Conservation (phyloP, 2,329 filamentous ascomycete genomes). For the Neofusicoccum kwambonambiense region DNA sequence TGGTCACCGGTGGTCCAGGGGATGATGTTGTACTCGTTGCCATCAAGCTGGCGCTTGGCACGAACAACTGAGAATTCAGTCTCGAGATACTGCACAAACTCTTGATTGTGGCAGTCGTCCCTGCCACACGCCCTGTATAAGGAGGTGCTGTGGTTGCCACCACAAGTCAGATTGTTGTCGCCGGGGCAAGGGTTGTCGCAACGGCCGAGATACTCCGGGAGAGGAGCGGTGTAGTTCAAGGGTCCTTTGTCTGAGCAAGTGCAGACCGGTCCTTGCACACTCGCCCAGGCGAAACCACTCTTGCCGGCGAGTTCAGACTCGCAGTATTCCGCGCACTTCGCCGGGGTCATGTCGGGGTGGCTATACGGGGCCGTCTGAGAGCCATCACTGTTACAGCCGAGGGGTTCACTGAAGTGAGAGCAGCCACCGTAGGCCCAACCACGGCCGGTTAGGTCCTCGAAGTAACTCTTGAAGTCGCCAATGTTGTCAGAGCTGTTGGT, state of each 20-base stretch:
- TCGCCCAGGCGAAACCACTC: background rate
- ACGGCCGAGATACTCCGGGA: background rate
- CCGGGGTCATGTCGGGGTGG: conserved; percentile 51
- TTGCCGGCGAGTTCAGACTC: conserved; percentile 19
- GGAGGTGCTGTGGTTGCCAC: background rate
- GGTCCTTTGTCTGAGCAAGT: background rate
- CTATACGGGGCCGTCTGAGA: background rate
- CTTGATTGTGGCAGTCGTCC: background rate
- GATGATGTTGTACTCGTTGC: too few relatives aligned
- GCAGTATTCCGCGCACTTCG: conserved; percentile 57
- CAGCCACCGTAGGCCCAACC: conserved; percentile 64
- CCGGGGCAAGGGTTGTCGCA: background rate
- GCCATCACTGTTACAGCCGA: conserved; percentile 16
- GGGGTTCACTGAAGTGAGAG: conserved; percentile 44
- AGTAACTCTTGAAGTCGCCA: background rate
- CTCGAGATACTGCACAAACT: background rate
- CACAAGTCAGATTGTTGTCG: background rate
- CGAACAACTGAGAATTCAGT: background rate
- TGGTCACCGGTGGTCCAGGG: too few relatives aligned
- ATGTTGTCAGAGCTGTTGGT: background rate
- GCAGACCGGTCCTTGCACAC: background rate
- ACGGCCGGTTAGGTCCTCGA: conserved; percentile 46
- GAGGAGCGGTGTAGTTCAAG: background rate
- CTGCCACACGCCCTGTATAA: background rate
- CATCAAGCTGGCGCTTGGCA: background rate